phyloP scores from a whole-genome alignment of 495 filamentous ascomycete species.

The Penicillium bialowiezense region DNA sequence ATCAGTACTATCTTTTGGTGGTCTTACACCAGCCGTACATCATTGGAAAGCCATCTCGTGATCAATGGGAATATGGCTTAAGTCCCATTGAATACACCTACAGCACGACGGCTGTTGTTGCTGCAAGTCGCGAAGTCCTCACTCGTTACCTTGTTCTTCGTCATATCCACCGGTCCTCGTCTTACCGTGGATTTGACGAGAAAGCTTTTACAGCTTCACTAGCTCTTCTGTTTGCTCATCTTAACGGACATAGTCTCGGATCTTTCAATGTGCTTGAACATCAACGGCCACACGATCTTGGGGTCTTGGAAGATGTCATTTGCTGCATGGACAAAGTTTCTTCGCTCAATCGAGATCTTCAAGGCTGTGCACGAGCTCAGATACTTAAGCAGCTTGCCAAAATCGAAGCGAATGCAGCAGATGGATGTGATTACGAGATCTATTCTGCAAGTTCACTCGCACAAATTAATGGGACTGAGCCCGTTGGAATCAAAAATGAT shows the following conservation, averaged over 20 bases:
- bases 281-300: slow-evolving; percentile 31
- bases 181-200: slow-evolving; percentile 50
- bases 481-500: not conserved
- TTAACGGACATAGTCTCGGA: slow-evolving; percentile 28
- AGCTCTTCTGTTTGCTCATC: slow-evolving; percentile 42
- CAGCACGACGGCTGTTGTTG: slow-evolving; percentile 42
- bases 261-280: slow-evolving; percentile 26
- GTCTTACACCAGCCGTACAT: slow-evolving; percentile 53
- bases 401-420: slow-evolving; percentile 13
- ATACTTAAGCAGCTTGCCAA: slow-evolving; percentile 3
- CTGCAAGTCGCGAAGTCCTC: slow-evolving; percentile 46
- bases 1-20: slow-evolving; percentile 41
- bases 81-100: slow-evolving; percentile 38
- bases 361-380: slow-evolving; percentile 6
- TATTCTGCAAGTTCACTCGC: not conserved
- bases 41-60: slow-evolving; percentile 30
- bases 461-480: not conserved
- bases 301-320: slow-evolving; percentile 22
- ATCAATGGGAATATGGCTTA: slow-evolving; percentile 19
- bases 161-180: slow-evolving; percentile 26
- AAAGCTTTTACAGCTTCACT: slow-evolving; percentile 46
- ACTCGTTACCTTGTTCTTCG: slow-evolving; percentile 37
- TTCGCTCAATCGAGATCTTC: slow-evolving; percentile 23
- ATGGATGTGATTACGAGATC: slow-evolving; percentile 4
- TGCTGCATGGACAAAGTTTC: slow-evolving; percentile 38